Evolutionary conservation across 129 eudicot species (phyloP).

Genomic region (Scalesia atractyloides): DNA sequence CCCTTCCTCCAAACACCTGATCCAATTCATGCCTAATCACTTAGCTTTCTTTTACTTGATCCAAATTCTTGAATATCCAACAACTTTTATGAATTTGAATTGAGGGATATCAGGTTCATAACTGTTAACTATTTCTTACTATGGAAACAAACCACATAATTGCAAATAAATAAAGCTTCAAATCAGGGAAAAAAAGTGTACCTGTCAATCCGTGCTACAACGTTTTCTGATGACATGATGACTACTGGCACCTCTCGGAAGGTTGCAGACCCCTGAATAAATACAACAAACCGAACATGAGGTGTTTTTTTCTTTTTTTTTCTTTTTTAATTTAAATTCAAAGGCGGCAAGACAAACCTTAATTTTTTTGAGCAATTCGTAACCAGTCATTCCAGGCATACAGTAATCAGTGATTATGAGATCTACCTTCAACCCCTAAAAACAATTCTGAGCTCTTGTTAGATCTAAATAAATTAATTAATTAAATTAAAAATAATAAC

Average conservation of each 20-base stretch:
- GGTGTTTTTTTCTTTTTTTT: too few species aligned
- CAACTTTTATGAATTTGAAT: too few species aligned
- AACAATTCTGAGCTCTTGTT: background rate
- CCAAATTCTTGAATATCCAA: too few species aligned
- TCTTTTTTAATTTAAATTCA: background rate
- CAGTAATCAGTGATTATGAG: constrained; percentile 88
- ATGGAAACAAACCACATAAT: background rate
- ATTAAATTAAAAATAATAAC: background rate
- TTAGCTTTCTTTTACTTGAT: too few species aligned
- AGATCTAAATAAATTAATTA: background rate
- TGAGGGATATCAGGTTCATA: too few species aligned
- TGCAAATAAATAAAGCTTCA: constrained; percentile 5
- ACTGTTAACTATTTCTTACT: too few species aligned
- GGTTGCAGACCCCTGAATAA: constrained; percentile 70
- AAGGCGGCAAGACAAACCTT: constrained; percentile 48
- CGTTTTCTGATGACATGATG: constrained; percentile 95
- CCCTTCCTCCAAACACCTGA: constrained; percentile 94
- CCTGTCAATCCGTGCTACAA: constrained; percentile 84
- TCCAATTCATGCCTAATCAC: too few species aligned
- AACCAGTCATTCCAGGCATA: constrained; percentile 99
- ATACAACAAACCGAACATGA: background rate
- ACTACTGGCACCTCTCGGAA: constrained; percentile 92
- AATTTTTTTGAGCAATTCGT: constrained; percentile 82
- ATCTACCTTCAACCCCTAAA: constrained; percentile 72
- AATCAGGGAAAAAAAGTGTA: constrained; percentile 30